Conservation (phyloP, 768 basidiomycete species). For the Naganishia vaughanmartiniae region DNA sequence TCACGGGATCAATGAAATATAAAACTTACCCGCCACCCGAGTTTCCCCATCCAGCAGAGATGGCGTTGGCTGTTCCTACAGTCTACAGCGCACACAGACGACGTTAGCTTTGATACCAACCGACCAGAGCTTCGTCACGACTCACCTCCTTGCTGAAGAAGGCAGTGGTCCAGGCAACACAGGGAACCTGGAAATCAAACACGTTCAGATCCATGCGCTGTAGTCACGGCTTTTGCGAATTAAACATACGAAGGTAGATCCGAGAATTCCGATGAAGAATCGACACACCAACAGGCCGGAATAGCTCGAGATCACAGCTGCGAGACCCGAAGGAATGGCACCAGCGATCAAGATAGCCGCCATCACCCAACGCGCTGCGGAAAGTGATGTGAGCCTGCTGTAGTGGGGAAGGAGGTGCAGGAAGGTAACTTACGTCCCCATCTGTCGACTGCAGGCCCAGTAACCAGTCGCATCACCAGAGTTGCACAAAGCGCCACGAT, state of each 20-base stretch:
- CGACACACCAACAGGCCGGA: conserved; percentile 57
- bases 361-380: conserved; percentile 58
- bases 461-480: conserved; percentile 56
- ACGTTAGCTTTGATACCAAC: background rate
- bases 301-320: conserved; percentile 55
- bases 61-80: conserved; percentile 58
- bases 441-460: conserved; percentile 59
- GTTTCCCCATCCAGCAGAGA: conserved; percentile 63
- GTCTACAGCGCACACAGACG: conserved; percentile 28
- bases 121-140: too few species aligned
- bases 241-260: conserved; percentile 59
- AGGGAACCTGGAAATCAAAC: conserved; percentile 47
- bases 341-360: conserved; percentile 59
- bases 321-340: conserved; percentile 62
- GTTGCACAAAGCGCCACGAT: conserved; percentile 56
- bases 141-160: conserved; percentile 59
- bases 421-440: conserved; percentile 33
- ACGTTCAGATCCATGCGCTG: background rate
- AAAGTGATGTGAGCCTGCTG: conserved; percentile 39
- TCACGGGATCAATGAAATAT: background rate
- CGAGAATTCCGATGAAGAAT: conserved; percentile 59
- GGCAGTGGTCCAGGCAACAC: conserved; percentile 63
- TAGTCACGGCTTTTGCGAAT: too few species aligned
- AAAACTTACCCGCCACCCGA: conserved; percentile 40
- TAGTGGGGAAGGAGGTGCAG: background rate